Conservation (phyloP, 1,284 basidiomycete species). For the Fomitopsis betulina region DNA sequence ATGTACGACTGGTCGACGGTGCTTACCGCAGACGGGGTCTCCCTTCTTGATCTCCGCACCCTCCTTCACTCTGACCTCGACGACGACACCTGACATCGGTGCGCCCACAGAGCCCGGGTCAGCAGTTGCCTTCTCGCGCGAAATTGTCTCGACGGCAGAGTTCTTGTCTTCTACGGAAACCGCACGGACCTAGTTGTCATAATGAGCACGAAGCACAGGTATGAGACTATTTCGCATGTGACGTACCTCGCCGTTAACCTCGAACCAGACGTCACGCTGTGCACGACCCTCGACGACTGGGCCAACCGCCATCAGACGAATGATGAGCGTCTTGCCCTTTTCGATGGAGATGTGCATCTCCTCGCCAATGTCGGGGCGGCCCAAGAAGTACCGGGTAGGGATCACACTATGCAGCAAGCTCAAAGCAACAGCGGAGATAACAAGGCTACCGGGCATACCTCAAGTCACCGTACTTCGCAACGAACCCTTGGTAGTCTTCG, state of each 20-base stretch:
- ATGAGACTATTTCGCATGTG: not conserved
- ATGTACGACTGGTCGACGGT: not conserved
- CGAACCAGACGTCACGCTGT: slow-evolving; percentile 97
- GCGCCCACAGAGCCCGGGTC: slow-evolving; percentile 96
- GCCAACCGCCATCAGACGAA: slow-evolving; percentile 94
- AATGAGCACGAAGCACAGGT: not conserved
- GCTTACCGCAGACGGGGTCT: slow-evolving; percentile 83
- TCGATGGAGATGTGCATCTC: slow-evolving; percentile 98
- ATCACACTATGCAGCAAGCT: slow-evolving; percentile 55
- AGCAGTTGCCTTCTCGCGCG: slow-evolving; percentile 88
- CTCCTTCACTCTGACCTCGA: slow-evolving; percentile 97
- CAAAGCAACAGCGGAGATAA: not conserved
- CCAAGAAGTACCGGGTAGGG: slow-evolving; percentile 97
- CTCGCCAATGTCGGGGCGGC: slow-evolving; percentile 87
- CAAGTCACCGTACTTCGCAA: slow-evolving; percentile 94
- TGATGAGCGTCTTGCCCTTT: slow-evolving; percentile 95
- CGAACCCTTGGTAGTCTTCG: slow-evolving; percentile 94
- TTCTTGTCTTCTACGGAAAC: slow-evolving; percentile 94
- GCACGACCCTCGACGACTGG: slow-evolving; percentile 89
- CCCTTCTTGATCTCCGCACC: slow-evolving; percentile 97
- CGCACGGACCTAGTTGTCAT: slow-evolving; percentile 65
- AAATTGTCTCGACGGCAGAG: slow-evolving; percentile 92
- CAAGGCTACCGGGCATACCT: slow-evolving; percentile 43
- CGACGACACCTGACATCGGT: slow-evolving; percentile 96
- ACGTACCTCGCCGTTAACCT: slow-evolving; percentile 90